Conservation (phyloP, 805 yeast species). For the Yarrowia phangngaensis region DNA sequence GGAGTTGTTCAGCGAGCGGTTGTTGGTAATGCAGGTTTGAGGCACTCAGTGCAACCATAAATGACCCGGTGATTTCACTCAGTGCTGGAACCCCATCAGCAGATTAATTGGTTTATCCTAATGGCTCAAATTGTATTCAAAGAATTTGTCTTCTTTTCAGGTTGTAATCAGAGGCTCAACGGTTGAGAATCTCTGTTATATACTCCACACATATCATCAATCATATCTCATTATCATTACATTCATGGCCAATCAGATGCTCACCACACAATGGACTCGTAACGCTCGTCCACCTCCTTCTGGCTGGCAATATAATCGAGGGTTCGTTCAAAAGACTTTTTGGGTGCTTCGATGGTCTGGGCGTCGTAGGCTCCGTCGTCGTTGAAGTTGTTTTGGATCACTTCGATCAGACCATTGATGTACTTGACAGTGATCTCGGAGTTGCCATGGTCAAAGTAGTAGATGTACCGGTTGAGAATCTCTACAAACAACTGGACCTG, state of each 20-base stretch:
- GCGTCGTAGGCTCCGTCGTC: conserved; percentile 31
- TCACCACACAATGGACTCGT: conserved; percentile 47
- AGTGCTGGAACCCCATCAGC: no score
- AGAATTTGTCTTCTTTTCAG: no score
- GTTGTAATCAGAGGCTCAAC: neutral
- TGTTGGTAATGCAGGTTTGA: no score
- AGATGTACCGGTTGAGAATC: conserved; percentile 78
- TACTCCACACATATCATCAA: conserved; percentile 2
- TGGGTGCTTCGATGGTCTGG: conserved; percentile 41
- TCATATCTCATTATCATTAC: conserved; percentile 26
- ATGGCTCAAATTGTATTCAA: no score
- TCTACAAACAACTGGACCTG: conserved; percentile 84
- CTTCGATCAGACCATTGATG: conserved; percentile 79
- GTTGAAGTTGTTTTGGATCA: conserved; percentile 49
- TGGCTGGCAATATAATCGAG: conserved; percentile 66
- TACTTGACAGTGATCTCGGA: conserved; percentile 64
- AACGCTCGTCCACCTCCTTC: conserved; percentile 64
- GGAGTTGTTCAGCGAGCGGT: no score
- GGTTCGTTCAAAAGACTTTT: conserved; percentile 65
- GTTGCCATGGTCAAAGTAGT: conserved; percentile 80
- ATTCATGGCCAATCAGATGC: neutral
- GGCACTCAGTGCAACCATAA: no score
- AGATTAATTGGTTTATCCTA: no score
- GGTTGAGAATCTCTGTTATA: neutral
- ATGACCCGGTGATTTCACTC: no score